These are phyloP conservation scores for Escovopsis sp. DNA, from an alignment of 2,329 filamentous ascomycete species.

Conservation along the genomic window DNA sequence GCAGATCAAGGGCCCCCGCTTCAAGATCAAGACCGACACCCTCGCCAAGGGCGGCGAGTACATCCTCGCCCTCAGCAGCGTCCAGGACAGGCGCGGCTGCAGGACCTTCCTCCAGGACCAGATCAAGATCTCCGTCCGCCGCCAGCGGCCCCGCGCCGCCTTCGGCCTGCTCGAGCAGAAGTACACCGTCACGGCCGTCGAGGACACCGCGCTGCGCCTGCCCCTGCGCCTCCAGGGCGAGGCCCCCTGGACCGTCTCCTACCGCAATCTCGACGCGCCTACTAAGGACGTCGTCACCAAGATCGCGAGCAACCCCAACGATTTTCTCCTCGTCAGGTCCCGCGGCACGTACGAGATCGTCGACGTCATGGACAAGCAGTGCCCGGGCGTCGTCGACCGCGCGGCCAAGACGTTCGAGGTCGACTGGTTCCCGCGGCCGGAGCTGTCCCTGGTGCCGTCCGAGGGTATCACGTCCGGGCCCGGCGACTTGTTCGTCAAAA, in stretches of 20 bases:
- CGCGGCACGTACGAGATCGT: slow-evolving; percentile 69
- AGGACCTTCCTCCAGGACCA: slow-evolving; percentile 76
- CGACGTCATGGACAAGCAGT: slow-evolving; percentile 62
- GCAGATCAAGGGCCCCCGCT: slow-evolving; percentile 44
- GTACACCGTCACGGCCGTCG: slow-evolving; percentile 57
- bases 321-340: slow-evolving; percentile 46
- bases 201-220: slow-evolving; percentile 56
- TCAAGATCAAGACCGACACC: slow-evolving; percentile 59
- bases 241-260: slow-evolving; percentile 67
- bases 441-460: slow-evolving; percentile 50
- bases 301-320: slow-evolving; percentile 45
- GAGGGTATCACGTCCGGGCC: slow-evolving; percentile 36
- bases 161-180: slow-evolving; percentile 80
- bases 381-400: slow-evolving; percentile 65
- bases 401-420: slow-evolving; percentile 63
- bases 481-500: slow-evolving; percentile 46
- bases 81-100: slow-evolving; percentile 77
- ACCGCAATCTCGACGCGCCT: slow-evolving; percentile 48
- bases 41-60: slow-evolving; percentile 79
- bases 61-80: slow-evolving; percentile 66
- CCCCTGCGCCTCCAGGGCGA: slow-evolving; percentile 78
- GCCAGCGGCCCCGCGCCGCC: slow-evolving; percentile 71
- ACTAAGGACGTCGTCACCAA: slow-evolving; percentile 29
- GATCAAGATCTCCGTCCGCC: slow-evolving; percentile 69
- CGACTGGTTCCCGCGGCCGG: slow-evolving; percentile 70